A percentile compares a stretch with the other conserved stretches of the same genome.
phyloP scores from a whole-genome alignment of 495 filamentous ascomycete genomes.

The Penicillium odoratum region DNA sequence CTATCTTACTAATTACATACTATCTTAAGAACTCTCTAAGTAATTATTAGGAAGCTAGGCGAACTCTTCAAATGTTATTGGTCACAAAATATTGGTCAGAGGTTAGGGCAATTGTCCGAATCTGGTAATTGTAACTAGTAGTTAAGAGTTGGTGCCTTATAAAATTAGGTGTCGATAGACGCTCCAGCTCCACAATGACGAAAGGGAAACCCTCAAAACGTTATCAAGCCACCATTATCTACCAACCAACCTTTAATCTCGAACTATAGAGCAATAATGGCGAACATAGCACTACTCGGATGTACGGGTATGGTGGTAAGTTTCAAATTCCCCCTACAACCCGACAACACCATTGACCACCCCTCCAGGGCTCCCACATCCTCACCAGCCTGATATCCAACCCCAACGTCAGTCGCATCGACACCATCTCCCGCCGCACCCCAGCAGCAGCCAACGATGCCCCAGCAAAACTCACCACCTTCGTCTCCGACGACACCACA shows the following conservation, averaged over 20 bases:
- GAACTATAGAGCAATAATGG: constrained; percentile 25
- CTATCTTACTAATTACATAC: too few species aligned
- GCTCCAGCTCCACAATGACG: constrained; percentile 11
- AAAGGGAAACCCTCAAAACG: neutral
- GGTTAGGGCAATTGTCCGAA: too few species aligned
- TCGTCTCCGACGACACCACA: constrained; percentile 45
- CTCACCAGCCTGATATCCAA: constrained; percentile 46
- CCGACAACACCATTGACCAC: constrained; percentile 4
- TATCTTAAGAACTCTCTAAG: too few species aligned
- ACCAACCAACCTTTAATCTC: neutral
- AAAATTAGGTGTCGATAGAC: too few species aligned
- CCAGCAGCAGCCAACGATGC: constrained; percentile 31
- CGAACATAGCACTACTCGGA: constrained; percentile 47
- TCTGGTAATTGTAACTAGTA: too few species aligned
- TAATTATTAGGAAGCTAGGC: too few species aligned
- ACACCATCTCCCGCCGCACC: constrained; percentile 49
- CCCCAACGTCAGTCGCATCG: constrained; percentile 38
- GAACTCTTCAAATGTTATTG: too few species aligned
- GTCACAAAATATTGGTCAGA: too few species aligned
- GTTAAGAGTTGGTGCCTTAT: too few species aligned
- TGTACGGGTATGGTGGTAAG: constrained; percentile 53
- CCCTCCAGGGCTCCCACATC: constrained; percentile 47
- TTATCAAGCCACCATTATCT: too few species aligned
- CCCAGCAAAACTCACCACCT: constrained; percentile 42
- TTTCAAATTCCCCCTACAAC: neutral